These are phyloP conservation scores for Lotus japonicus DNA, from an alignment of 306 rosid genomes.

Conservation along the genomic window DNA sequence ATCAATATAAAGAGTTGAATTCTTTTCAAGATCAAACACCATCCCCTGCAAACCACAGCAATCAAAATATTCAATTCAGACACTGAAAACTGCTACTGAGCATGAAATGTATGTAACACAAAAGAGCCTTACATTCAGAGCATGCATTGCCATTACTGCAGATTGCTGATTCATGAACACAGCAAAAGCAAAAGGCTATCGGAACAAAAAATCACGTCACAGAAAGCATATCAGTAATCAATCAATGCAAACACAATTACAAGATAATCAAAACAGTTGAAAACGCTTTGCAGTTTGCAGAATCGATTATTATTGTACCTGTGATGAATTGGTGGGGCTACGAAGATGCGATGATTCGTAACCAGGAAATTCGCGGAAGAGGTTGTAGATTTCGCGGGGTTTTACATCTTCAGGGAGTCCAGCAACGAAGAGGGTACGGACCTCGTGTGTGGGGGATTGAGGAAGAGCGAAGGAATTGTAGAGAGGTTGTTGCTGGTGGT, in stretches of 20 bases:
- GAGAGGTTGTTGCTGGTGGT: conserved; percentile 31
- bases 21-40: conserved; percentile 96
- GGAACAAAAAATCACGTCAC: neutral
- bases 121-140: conserved; percentile 57
- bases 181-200: conserved; percentile 90
- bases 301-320: conserved; percentile 33
- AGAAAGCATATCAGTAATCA: neutral
- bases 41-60: conserved; percentile 63
- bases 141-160: conserved; percentile 78
- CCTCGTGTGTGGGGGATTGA: conserved; percentile 45
- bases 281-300: too few relatives aligned
- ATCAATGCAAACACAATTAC: too few relatives aligned
- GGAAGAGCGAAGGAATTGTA: conserved; percentile 38
- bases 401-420: conserved; percentile 88
- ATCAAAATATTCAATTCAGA: neutral
- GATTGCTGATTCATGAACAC: conserved; percentile 79
- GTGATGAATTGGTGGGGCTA: conserved; percentile 53
- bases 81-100: neutral
- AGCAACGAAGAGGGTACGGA: conserved; percentile 88
- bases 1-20: conserved; percentile 75
- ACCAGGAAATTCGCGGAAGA: conserved; percentile 86
- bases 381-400: conserved; percentile 81
- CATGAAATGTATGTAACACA: neutral
- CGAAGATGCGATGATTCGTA: conserved; percentile 96
- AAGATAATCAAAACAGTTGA: too few relatives aligned